These are phyloP conservation scores for Ganoderma lucidum DNA, from an alignment of 1,284 basidiomycete species.

Conservation along the genomic window DNA sequence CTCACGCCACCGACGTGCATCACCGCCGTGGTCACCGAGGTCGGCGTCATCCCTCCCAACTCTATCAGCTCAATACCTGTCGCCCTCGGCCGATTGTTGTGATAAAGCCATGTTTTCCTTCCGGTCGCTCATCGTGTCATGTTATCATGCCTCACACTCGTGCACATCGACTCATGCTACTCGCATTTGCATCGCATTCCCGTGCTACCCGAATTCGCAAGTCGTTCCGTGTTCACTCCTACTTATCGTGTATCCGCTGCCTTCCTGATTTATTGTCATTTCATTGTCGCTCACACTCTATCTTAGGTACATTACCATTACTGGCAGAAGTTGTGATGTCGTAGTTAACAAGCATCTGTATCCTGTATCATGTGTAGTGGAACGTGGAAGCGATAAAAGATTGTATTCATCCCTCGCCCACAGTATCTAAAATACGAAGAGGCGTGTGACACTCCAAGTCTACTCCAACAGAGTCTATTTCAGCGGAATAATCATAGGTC, in stretches of 20 bases:
- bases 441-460: not conserved
- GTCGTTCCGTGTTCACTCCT: slow-evolving; percentile 7
- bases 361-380: slow-evolving; percentile 25
- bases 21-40: slow-evolving; percentile 96
- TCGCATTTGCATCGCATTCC: slow-evolving; percentile 22
- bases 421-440: not conserved
- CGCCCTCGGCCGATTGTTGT: slow-evolving; percentile 66
- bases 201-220: slow-evolving; percentile 24
- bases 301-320: slow-evolving; percentile 30
- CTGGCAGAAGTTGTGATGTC: slow-evolving; percentile 19
- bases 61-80: slow-evolving; percentile 84
- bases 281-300: slow-evolving; percentile 16
- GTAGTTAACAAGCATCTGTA: slow-evolving; percentile 27
- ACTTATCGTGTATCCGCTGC: slow-evolving; percentile 22
- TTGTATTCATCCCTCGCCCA: slow-evolving; percentile 6
- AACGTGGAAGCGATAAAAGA: slow-evolving; percentile 13
- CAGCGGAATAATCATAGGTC: slow-evolving; percentile 29
- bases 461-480: not conserved
- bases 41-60: slow-evolving; percentile 89
- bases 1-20: slow-evolving; percentile 90
- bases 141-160: slow-evolving; percentile 21
- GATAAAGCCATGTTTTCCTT: slow-evolving; percentile 33
- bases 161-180: slow-evolving; percentile 21
- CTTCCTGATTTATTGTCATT: slow-evolving; percentile 1
- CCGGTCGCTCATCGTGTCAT: slow-evolving; percentile 24